Base-by-base conservation (phyloP, 73 alveolate species). In the Blepharisma stoltei region DNA sequence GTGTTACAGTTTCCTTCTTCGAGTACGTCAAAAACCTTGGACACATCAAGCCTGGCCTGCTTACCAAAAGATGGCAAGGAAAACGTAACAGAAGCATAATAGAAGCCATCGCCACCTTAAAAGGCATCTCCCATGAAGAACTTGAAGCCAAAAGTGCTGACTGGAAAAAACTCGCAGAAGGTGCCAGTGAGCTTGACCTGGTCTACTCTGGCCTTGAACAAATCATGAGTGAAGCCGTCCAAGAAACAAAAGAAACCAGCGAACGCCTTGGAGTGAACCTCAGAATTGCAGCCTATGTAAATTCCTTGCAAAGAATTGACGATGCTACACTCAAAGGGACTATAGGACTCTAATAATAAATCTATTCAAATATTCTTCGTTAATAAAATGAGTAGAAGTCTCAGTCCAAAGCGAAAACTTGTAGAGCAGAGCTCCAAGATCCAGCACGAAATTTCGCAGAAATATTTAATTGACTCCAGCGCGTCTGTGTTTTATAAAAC, bases 181-280 rank as follows among this genome's bases (percentile, higher is more conserved):
- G 77, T 41, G 43, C 83, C 54, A 7, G 48, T 49, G 93, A 91
- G 84, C 86, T 68, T 53, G 95, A 91, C 49, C 77, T 91, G 65
- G 97, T 91, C 38, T 89, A 85, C 89, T 81, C 95, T 38, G 95
- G 95, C 18, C 89, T 91, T 54, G 97, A 91, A 60, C 95, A 91
- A 77, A 80, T 90, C 47, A 91, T 91, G 97, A 71, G 88, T 27
- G 91, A 60, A 6, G 90, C 97, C 6, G 89, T 82, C 47, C 38
- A 89, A 67, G 80, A 65, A 69, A 77, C 87, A 7, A 83, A 81
- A 66, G 83, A 69, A 44, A 79, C 86, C 3, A 81, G 92, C 3
- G 80, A 68, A 49, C 84, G 82, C 20, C 48, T 54, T 54, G 54
- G 78, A 67, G 70, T 78, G 20, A 75, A 83, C 54, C 71, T 91